phyloP scores from a whole-genome alignment of 495 filamentous ascomycete genomes.

The Trichoderma erinaceum region DNA sequence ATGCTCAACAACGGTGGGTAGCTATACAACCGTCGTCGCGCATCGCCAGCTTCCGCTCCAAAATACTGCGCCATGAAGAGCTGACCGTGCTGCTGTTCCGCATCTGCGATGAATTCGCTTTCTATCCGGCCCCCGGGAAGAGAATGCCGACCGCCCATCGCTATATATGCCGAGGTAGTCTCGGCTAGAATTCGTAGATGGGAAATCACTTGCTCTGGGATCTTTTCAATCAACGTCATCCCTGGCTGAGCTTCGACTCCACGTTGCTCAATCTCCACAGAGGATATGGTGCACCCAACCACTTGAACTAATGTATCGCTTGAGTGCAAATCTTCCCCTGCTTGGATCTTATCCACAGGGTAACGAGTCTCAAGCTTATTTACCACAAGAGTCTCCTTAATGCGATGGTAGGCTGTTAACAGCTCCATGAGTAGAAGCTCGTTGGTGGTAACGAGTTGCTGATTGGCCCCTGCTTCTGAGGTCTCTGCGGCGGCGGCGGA shows the following conservation, averaged over 20 bases:
- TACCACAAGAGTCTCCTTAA: slow-evolving; percentile 67
- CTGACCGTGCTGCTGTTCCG: slow-evolving; percentile 67
- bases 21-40: slow-evolving; percentile 33
- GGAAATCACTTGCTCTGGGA: slow-evolving; percentile 72
- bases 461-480: slow-evolving; percentile 15
- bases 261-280: slow-evolving; percentile 86
- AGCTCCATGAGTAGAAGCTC: slow-evolving; percentile 60
- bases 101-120: slow-evolving; percentile 62
- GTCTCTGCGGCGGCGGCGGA: slow-evolving; percentile 21
- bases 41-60: slow-evolving; percentile 25
- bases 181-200: slow-evolving; percentile 89
- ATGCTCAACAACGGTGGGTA: slow-evolving; percentile 63
- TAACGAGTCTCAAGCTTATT: slow-evolving; percentile 56
- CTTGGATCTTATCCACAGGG: slow-evolving; percentile 25
- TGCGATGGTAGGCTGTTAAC: slow-evolving; percentile 68
- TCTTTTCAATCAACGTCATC: slow-evolving; percentile 72
- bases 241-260: slow-evolving; percentile 73
- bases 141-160: slow-evolving; percentile 62
- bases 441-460: slow-evolving; percentile 15
- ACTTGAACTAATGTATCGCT: slow-evolving; percentile 65
- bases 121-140: slow-evolving; percentile 40
- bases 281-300: slow-evolving; percentile 83
- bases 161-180: slow-evolving; percentile 76
- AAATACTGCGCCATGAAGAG: slow-evolving; percentile 60
- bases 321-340: slow-evolving; percentile 41